A percentile compares a stretch with the other conserved stretches of the same genome.
phyloP scores from a whole-genome alignment of 2,329 filamentous ascomycete species.

The Graphilbum sp. region DNA sequence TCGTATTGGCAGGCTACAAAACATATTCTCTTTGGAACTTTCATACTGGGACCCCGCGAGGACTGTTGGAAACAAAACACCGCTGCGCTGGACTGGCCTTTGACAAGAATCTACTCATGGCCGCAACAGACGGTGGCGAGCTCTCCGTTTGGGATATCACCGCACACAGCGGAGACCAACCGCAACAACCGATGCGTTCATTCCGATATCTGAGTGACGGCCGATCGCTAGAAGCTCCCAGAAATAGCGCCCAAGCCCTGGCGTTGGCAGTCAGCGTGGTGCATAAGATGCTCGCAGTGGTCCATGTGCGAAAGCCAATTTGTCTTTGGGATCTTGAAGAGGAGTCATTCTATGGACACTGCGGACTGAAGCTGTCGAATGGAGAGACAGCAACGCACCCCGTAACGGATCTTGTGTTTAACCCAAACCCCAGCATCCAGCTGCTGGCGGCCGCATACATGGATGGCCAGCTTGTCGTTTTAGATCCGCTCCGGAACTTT shows the following conservation, averaged over 20 bases:
- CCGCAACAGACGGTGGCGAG: conserved; percentile 13
- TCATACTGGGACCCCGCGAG: conserved; percentile 12
- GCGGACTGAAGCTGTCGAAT: conserved; percentile 16
- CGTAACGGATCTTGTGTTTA: conserved; percentile 17
- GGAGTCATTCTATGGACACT: conserved; percentile 16
- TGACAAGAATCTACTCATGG: conserved; percentile 12
- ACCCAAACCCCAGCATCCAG: conserved; percentile 15
- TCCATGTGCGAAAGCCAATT: conserved; percentile 16
- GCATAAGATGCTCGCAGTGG: conserved; percentile 17
- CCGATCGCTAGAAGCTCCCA: too few species aligned
- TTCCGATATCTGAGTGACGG: too few species aligned
- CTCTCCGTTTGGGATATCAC: conserved; percentile 14
- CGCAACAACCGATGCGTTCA: background rate
- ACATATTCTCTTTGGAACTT: conserved; percentile 16
- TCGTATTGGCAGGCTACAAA: conserved; percentile 8
- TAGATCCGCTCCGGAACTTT: conserved; percentile 13
- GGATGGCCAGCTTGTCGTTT: conserved; percentile 17
- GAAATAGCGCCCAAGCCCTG: background rate
- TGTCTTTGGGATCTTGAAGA: conserved; percentile 19
- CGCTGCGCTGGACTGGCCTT: conserved; percentile 13
- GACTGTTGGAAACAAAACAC: conserved; percentile 12
- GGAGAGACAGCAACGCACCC: conserved; percentile 15
- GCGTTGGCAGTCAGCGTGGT: background rate
- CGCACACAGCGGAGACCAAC: background rate
- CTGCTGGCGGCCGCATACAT: conserved; percentile 16